Evolutionary conservation across 192 early-diverging fungal species (phyloP), one percentile per base, ranked within the genome.

Genomic region (Linnemannia elongata): DNA sequence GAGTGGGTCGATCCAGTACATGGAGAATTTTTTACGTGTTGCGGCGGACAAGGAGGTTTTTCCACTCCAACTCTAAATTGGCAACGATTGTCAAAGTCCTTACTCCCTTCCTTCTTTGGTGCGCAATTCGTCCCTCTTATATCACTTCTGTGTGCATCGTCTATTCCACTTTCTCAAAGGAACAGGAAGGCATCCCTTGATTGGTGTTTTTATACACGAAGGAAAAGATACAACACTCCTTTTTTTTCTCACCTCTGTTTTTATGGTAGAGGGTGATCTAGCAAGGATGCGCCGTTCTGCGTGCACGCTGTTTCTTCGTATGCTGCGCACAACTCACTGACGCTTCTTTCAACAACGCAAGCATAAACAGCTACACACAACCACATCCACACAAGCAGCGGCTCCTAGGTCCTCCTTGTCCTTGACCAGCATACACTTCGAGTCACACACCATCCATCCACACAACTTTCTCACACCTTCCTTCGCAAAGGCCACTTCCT

Each of bases 31-130:
- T 49, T 12, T 49, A 49, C 27, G 8, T 30, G 9, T 63, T 63
- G 57, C 57, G 57, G 4, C 38, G 60, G 30, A 33, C 1, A 33
- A 13, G 30, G 30, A 66, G 10, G 30, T 66, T 66, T 66, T 66
- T 66, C 60, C 60, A 66, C 12, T 6, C 55, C n/a, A 66, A 66
- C 60, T 66, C 60, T 66, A 66, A 66, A 30, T 33, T 27, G 60
- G 27, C n/a, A 66, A 66, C 9, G 27, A 66, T 30, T 33, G 9
- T n/a, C 6, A 12, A 27, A 12, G 6, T 27, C 30, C 27, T 22
- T 35, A 12, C n/a, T 30, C 60, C 27, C 30, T 66, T 66, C 60
- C 60, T 66, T 66, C 60, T 66, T 66, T 66, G 60, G 60, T 66
- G 60, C 30, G 60, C 60, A 66, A 66, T 33, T 33, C 3, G 0